Evolutionary conservation across 768 basidiomycete genomes (phyloP).

Genomic region (Trametes punicea): DNA sequence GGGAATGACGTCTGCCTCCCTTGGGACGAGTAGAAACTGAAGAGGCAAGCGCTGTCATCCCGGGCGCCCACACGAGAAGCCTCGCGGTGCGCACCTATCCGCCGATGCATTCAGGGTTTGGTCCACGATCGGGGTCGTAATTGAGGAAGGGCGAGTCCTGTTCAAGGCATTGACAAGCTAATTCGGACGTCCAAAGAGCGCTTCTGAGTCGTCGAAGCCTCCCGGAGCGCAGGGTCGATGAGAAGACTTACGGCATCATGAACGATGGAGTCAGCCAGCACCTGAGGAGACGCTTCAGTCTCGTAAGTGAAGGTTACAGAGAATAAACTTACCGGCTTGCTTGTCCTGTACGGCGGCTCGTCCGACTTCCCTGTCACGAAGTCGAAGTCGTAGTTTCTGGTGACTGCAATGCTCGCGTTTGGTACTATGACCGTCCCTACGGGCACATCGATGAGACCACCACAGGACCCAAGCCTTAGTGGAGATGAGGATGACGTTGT

Average conservation of each 20-base stretch:
- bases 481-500: slow-evolving; percentile 7
- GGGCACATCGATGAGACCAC: slow-evolving; percentile 61
- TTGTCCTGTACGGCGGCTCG: slow-evolving; percentile 61
- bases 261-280: slow-evolving; percentile 54
- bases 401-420: slow-evolving; percentile 61
- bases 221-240: slow-evolving; percentile 5
- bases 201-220: not conserved
- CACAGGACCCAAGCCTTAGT: slow-evolving; percentile 82
- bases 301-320: slow-evolving; percentile 7
- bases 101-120: slow-evolving; percentile 70
- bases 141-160: slow-evolving; percentile 40
- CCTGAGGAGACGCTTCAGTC: slow-evolving; percentile 37
- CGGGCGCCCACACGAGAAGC: slow-evolving; percentile 10
- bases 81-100: slow-evolving; percentile 53
- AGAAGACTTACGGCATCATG: slow-evolving; percentile 44
- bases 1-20: slow-evolving; percentile 79
- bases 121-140: slow-evolving; percentile 37
- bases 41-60: slow-evolving; percentile 7
- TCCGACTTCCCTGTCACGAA: slow-evolving; percentile 45
- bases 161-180: slow-evolving; percentile 48
- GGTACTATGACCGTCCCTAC: slow-evolving; percentile 80
- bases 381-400: slow-evolving; percentile 75
- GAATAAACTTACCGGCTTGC: slow-evolving; percentile 50
- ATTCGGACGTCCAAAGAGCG: slow-evolving; percentile 2
- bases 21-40: slow-evolving; percentile 84